Evolutionary conservation across 2,329 filamentous ascomycete genomes (phyloP), one percentile per base, ranked within the genome.

Genomic region (Arthrobotrys conoides): DNA sequence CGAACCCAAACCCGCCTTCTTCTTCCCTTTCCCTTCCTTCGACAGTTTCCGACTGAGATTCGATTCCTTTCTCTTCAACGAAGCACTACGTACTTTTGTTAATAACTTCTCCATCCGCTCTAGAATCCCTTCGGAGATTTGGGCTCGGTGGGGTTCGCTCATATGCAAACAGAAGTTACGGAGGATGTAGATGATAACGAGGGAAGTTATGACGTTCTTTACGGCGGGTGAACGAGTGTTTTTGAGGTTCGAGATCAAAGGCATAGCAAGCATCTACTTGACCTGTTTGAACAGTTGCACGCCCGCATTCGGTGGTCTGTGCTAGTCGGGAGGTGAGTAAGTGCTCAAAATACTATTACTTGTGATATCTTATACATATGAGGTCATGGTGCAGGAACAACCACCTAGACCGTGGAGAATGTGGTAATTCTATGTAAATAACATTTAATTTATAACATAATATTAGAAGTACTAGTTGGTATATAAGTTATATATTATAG

Each of bases 81-180:
- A 64, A 30, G 30, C 41, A 38, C 68, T 71, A 6, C 75, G 68
- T 10, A 72, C 68, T 20, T 46, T 64, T 4, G 55, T 63, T 38
- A 78, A 30, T 14, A 78, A 12, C 20, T 33, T 72, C 41, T 78
- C 68, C 75, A 78, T 78, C 16, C 63, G 44, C 48, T 68, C 55
- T 16, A 63, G 46, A 20, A 67, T 53, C 24, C 27, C 44, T 24
- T 71, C 44, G 8, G 68, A 63, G 18, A 71, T 48, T n/a, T 55
- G 41, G 14, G 20, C 38, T 22, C 38, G 18, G 20, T 16, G 16
- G 5, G 24, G 1, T 30, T 48, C 49, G 20, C 22, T 57, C 48
- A 69, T 69, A 5, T 20, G 57, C 18, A 48, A 8, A 18, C 57
- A 76, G 46, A 76, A 76, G 51, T 71, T 65, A 24, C 61, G 59